Evolutionary conservation across 805 yeast species (phyloP).

Genomic region (Jamesozyma piceae): DNA sequence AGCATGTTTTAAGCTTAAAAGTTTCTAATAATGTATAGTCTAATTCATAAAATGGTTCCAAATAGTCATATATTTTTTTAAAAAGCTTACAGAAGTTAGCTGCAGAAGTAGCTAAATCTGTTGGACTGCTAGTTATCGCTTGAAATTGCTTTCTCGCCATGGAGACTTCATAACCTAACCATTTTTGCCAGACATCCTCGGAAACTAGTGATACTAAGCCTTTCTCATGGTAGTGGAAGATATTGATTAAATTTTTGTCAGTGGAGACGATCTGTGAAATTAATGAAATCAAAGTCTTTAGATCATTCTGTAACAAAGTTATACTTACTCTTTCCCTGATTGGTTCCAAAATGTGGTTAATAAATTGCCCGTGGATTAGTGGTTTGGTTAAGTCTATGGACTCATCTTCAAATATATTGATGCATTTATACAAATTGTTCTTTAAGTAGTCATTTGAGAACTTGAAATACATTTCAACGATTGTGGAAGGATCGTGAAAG

Average conservation of each 20-base stretch:
- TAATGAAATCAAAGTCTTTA: slow-evolving; percentile 30
- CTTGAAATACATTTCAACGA: slow-evolving; percentile 45
- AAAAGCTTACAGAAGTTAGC: slow-evolving; percentile 40
- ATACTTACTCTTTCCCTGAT: slow-evolving; percentile 35
- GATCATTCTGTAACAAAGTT: slow-evolving; percentile 32
- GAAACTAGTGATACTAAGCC: slow-evolving; percentile 28
- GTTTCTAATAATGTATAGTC: slow-evolving; percentile 13
- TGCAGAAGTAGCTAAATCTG: slow-evolving; percentile 15
- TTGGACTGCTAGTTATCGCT: slow-evolving; percentile 31
- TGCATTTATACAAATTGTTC: slow-evolving; percentile 34
- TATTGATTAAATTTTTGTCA: slow-evolving; percentile 30
- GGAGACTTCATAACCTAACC: slow-evolving; percentile 42
- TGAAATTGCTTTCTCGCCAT: slow-evolving; percentile 38
- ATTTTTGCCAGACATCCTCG: slow-evolving; percentile 31
- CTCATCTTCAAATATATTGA: slow-evolving; percentile 33
- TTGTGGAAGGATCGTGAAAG: slow-evolving; percentile 37
- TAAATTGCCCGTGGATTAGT: slow-evolving; percentile 33
- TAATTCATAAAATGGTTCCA: slow-evolving; percentile 32
- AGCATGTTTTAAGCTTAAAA: slow-evolving; percentile 21
- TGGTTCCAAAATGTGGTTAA: slow-evolving; percentile 33
- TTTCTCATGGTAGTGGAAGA: slow-evolving; percentile 35
- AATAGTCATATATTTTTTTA: slow-evolving; percentile 32
- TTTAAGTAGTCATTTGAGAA: slow-evolving; percentile 41
- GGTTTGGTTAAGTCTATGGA: slow-evolving; percentile 19
- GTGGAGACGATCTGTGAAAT: slow-evolving; percentile 35